Base-by-base conservation (phyloP, 768 basidiomycete genomes). In the Leccinellum albellum region DNA sequence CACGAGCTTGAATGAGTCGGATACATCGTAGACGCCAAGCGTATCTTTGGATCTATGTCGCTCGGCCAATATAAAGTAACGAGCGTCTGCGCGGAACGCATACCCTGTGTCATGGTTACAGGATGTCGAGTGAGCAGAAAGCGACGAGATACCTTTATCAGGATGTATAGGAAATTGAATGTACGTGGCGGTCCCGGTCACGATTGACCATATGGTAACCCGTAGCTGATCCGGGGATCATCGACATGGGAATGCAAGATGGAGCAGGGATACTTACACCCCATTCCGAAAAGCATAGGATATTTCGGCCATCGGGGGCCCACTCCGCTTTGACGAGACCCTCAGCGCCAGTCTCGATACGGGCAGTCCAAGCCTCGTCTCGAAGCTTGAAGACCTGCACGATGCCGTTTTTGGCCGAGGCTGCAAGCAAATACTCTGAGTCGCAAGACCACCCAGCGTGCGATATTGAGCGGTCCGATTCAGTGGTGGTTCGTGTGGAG, bases 251-350 rank as follows among this genome's bases (percentile, higher is more conserved):
- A 53, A 37, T 37, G 48, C 20, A 56, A 40, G 31, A 42, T 9
- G n/a, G 6, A 31, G 26, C 54, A 59, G 37, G 44, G 29, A 20
- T 21, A 82, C 94, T 77, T 75, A 95, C 94, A 64, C 89, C 91
- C 88, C 91, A 91, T 64, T 94, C 90, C 4, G 92, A 94, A 73
- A 94, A 98, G 66, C 91, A 95, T 29, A 97, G 73, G 5, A 97
- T 77, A 15, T 83, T 85, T 35, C 89, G 80, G 15, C 92, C 92
- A 66, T 89, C 89, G 3, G 88, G 90, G 0, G 89, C 89, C 94
- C 94, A 98, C 66, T 95, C 91, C 17, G 88, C 91, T 66, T 84
- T 91, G 20, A 86, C 81, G 50, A 97, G 82, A 12, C 94, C 85
- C 76, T 96, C 94, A 24, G 85, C 80, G 26, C 90, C 91, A 7